Evolutionary conservation across 208 protist genomes (phyloP), one percentile per base, ranked within the genome.

Genomic region (Trypanosoma rangeli): DNA sequence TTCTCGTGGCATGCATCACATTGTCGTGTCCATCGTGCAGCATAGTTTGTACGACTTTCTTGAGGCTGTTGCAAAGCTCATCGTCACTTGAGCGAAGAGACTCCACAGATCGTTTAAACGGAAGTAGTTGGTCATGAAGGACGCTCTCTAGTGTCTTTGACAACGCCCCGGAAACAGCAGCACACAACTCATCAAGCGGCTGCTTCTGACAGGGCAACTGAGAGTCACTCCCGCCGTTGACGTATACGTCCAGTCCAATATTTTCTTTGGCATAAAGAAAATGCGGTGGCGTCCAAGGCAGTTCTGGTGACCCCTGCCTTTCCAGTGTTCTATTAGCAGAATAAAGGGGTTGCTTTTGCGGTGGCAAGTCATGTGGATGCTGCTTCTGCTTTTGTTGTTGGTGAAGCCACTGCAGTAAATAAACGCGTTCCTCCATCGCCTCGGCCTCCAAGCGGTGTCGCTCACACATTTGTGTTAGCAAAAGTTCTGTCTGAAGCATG

Each of bases 401-500:
- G 16, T 50, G 39, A 48, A 74, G 24, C 31, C 48, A 68, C 10
- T 60, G 42, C 26, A 74, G 29, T 22, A 54, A 24, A 31, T 74
- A 0, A 35, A 52, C 8, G 44, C 58, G 60, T n/a, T 59, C 62
- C 15, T 78, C 74, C 0, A 71, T 53, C 7, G 62, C 74, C 26
- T 85, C 74, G 15, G 55, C 35, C 68, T 77, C 74, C 31, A 92
- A 31, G 10, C 26, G 56, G 28, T 55, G 26, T 18, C 87, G 81
- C 31, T 49, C 64, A 37, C 58, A 74, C n/a, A 62, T 59, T 57
- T 94, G 83, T 44, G 74, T 69, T 35, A 90, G 64, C 15, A 70
- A n/a, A 48, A 91, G 24, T 50, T 90, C 88, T 18, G 64, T 78
- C 18, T 64, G 56, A 13, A 90, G 75, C 33, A 94, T 64, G 59